Conservation (phyloP, 306 rosid genomes). For the Quercus aquifolioides region DNA sequence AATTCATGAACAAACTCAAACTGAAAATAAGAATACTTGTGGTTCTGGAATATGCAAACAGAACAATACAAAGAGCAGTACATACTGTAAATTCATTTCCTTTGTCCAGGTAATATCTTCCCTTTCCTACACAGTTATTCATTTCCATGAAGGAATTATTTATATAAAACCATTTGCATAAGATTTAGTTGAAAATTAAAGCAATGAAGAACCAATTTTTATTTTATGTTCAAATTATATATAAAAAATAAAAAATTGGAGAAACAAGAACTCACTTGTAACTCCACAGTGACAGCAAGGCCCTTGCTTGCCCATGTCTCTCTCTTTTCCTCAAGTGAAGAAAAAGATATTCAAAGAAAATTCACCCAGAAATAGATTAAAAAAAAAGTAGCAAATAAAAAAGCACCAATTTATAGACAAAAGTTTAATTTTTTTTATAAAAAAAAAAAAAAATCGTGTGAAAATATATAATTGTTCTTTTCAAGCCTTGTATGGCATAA, state of each 20-base stretch:
- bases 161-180: slow-evolving; percentile 24
- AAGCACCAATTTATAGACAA: slow-evolving; percentile 24
- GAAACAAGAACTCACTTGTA: slow-evolving; percentile 99
- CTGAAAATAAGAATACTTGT: slow-evolving; percentile 33
- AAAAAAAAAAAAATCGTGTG: slow-evolving; percentile 14
- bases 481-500: slow-evolving; percentile 31
- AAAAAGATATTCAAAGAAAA: slow-evolving; percentile 37
- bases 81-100: slow-evolving; percentile 14
- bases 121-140: slow-evolving; percentile 19
- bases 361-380: slow-evolving; percentile 17
- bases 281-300: slow-evolving; percentile 99
- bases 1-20: slow-evolving; percentile 28
- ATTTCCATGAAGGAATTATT: slow-evolving; percentile 30
- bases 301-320: slow-evolving; percentile 95
- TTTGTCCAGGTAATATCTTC: slow-evolving; percentile 21
- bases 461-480: slow-evolving; percentile 38
- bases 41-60: slow-evolving; percentile 31
- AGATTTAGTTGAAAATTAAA: slow-evolving; percentile 14
- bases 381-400: slow-evolving; percentile 11
- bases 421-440: neutral
- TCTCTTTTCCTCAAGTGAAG: slow-evolving; percentile 47
- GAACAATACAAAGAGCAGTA: slow-evolving; percentile 19
- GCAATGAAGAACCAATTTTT: slow-evolving; percentile 23
- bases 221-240: neutral
- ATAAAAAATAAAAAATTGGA: slow-evolving; percentile 32